phyloP scores from a whole-genome alignment of 2,329 filamentous ascomycete genomes.

The Fusarium verrucosum region DNA sequence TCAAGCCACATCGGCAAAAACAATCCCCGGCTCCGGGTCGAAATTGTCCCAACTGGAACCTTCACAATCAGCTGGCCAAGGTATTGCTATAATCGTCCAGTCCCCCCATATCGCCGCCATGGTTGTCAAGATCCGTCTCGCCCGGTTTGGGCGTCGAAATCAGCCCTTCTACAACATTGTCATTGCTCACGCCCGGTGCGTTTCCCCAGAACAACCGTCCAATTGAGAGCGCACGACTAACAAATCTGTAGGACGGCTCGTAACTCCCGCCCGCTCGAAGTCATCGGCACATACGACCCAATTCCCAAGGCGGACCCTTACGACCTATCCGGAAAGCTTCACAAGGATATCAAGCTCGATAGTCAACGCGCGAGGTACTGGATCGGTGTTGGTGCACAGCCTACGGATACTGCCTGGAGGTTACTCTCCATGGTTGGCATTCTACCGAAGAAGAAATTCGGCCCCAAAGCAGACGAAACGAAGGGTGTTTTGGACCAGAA shows the following conservation, averaged over 20 bases:
- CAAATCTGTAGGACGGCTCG: constrained; percentile 74
- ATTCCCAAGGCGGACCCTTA: constrained; percentile 69
- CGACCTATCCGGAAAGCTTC: constrained; percentile 71
- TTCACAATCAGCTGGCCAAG: constrained; percentile 13
- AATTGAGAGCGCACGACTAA: constrained; percentile 9
- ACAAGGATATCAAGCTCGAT: constrained; percentile 94
- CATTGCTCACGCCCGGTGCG: constrained; percentile 88
- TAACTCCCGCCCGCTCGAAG: constrained; percentile 89
- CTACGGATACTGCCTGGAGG: constrained; percentile 88
- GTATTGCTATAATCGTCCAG: constrained; percentile 24
- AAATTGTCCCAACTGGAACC: constrained; percentile 48
- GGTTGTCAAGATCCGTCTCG: constrained; percentile 93
- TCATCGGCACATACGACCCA: constrained; percentile 82
- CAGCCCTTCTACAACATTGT: constrained; percentile 98
- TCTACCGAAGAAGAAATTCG: constrained; percentile 52
- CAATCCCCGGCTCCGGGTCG: constrained; percentile 41
- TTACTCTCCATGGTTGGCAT: constrained; percentile 78
- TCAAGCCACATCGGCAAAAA: constrained; percentile 52
- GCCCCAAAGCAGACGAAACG: constrained; percentile 41
- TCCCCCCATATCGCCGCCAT: constrained; percentile 58
- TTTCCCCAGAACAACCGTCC: neutral
- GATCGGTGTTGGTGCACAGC: constrained; percentile 96
- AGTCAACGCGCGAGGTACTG: constrained; percentile 86
- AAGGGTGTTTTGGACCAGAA: constrained; percentile 42
- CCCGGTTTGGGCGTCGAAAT: constrained; percentile 90